Percentiles rank a stretch among this genome's conserved stretches.
phyloP scores from a whole-genome alignment of 352 stramenopile species.

The Globisporangium camurandrum region DNA sequence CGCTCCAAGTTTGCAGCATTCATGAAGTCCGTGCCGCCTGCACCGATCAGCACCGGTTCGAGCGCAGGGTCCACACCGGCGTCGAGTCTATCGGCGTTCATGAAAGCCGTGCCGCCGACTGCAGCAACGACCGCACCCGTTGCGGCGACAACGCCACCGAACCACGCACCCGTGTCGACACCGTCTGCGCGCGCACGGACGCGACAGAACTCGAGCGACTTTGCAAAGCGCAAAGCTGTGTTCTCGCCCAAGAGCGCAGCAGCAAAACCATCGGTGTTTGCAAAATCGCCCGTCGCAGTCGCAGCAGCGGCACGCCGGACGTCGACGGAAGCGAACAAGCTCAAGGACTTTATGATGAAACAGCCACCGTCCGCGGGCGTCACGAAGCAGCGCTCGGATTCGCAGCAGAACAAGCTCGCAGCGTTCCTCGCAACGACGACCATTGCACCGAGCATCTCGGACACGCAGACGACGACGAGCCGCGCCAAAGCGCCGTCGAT shows the following conservation, averaged over 20 bases:
- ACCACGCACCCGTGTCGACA: slow-evolving; percentile 6
- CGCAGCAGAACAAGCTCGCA: slow-evolving; percentile 62
- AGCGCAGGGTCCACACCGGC: slow-evolving; percentile 13
- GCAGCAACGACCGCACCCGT: slow-evolving; percentile 3
- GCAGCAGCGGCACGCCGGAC: slow-evolving; percentile 2
- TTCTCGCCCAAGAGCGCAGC: slow-evolving; percentile 33
- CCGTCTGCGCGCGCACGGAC: slow-evolving; percentile 10
- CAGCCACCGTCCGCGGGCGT: slow-evolving; percentile 28
- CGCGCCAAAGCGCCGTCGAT: slow-evolving; percentile 17
- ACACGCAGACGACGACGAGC: slow-evolving; percentile 2
- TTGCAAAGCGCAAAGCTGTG: slow-evolving; percentile 52
- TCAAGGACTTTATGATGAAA: slow-evolving; percentile 75
- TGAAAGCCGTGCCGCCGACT: slow-evolving; percentile 21
- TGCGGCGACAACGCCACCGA: slow-evolving; percentile 10
- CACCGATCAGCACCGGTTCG: slow-evolving; percentile 13
- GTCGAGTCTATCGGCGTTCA: slow-evolving; percentile 20
- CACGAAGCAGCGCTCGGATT: slow-evolving; percentile 45
- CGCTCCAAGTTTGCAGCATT: slow-evolving; percentile 81
- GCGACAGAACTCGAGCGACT: slow-evolving; percentile 33
- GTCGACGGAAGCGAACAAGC: slow-evolving; percentile 39
- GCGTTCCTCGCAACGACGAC: slow-evolving; percentile 69
- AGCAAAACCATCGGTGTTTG: slow-evolving; percentile 12
- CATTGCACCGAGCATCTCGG: slow-evolving; percentile 22
- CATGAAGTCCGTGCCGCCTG: slow-evolving; percentile 63
- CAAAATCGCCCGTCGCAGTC: slow-evolving; percentile 9